Conservation (phyloP, 148 eudicot species). For the Rhododendron mucronatum region DNA sequence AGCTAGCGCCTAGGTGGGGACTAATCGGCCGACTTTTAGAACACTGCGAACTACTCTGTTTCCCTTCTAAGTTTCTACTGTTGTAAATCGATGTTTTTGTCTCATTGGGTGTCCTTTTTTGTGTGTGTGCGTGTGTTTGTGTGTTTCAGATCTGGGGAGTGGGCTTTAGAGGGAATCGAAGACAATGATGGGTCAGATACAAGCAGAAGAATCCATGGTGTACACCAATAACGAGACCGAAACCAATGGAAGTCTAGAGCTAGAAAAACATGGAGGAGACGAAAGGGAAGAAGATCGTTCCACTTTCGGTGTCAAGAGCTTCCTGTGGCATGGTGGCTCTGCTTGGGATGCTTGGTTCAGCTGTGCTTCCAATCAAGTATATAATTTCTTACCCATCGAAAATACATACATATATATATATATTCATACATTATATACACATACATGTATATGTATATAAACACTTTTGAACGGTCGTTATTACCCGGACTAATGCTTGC, state of each 20-base stretch:
- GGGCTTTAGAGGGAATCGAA: conserved; percentile 4
- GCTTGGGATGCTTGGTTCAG: conserved; percentile 88
- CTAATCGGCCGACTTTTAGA: not conserved
- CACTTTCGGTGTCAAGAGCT: conserved; percentile 29
- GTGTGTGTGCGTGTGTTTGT: not conserved
- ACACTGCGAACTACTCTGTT: not conserved
- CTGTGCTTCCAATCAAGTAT: conserved; percentile 75
- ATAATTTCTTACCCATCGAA: not conserved
- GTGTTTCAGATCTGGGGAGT: conserved; percentile 23
- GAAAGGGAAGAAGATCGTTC: conserved; percentile 17
- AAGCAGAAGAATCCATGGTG: conserved; percentile 48
- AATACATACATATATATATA: not conserved
- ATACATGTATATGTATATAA: not conserved
- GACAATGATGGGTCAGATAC: conserved; percentile 39
- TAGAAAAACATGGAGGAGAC: not conserved
- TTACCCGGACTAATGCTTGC: not conserved
- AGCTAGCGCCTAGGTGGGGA: no score
- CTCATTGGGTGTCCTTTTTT: not conserved
- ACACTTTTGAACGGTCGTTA: not conserved
- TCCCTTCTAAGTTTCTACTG: not conserved
- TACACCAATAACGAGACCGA: conserved; percentile 24
- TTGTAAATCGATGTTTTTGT: not conserved
- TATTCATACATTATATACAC: not conserved
- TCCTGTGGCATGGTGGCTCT: conserved; percentile 83
- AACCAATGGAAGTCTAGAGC: conserved; percentile 16